Conservation (phyloP, 805 yeast species). For the Hemisphaericaspora nanyangensis region DNA sequence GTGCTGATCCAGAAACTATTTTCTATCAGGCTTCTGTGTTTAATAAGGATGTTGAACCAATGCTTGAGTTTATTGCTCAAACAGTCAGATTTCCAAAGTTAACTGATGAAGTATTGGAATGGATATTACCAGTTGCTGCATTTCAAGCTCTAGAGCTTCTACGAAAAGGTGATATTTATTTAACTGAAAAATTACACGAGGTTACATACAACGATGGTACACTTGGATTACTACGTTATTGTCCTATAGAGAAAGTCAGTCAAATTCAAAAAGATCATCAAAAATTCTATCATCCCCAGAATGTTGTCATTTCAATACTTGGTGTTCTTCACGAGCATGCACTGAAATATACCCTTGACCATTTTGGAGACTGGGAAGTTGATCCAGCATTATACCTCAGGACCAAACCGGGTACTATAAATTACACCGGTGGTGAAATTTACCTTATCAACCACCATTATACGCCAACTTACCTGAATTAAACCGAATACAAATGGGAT, state of each 20-base stretch:
- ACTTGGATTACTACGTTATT: constrained; percentile 80
- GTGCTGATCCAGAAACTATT: constrained; percentile 86
- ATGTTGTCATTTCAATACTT: constrained; percentile 79
- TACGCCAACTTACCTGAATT: constrained; percentile 64
- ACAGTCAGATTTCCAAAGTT: constrained; percentile 72
- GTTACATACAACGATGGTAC: constrained; percentile 73
- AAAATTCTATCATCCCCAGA: constrained; percentile 70
- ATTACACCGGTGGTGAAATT: constrained; percentile 48
- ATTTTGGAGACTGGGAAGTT: constrained; percentile 58
- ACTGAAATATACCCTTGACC: constrained; percentile 52
- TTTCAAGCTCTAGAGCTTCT: constrained; percentile 83
- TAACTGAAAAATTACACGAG: constrained; percentile 88
- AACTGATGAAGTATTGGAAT: constrained; percentile 65
- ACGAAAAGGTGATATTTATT: constrained; percentile 75
- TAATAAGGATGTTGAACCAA: constrained; percentile 74
- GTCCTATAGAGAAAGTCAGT: constrained; percentile 68
- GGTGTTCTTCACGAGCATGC: constrained; percentile 78
- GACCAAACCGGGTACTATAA: constrained; percentile 52
- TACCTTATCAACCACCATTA: constrained; percentile 39
- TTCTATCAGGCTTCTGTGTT: constrained; percentile 94
- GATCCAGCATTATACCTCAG: constrained; percentile 12
- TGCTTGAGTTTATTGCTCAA: constrained; percentile 73
- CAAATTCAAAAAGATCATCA: constrained; percentile 52
- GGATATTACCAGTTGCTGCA: constrained; percentile 55
- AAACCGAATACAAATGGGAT: constrained; percentile 81